Evolutionary conservation across 768 basidiomycete species (phyloP), one percentile per base, ranked within the genome.

Genomic region (Lentinula boryana): DNA sequence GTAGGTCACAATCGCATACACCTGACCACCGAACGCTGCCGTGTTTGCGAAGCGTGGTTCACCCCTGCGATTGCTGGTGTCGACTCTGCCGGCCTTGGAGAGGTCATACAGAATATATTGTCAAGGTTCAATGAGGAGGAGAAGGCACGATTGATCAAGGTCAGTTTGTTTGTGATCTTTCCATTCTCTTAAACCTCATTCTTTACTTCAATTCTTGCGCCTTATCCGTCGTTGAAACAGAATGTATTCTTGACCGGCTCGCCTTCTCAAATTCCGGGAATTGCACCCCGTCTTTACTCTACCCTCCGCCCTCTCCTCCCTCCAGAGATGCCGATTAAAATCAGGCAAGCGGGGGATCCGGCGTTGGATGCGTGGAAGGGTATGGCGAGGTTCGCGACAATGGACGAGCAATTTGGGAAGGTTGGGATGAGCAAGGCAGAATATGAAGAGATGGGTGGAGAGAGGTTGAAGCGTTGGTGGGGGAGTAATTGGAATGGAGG

Each of bases 31-130:
- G 96, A 98, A 75, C 79, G 94, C 43, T 93, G 91, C 81, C 80
- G 95, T 40, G 93, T 91, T 7, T 91, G 90, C 64, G 97, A 98
- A 74, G 84, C 93, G 1, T 94, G 89, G 79, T 97, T 96, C 75
- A 87, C 91, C 31, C 96, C 96, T 0, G 78, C 77, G n/a, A 95
- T 97, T 84, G 95, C 93, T 2, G 96, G 97, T 1, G 80, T 96
- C 16, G 97, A 98, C 71, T 92, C 88, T 12, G 96, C 97, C 0
- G 97, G 97, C 0, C 73, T 99, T 8, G 90, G 88, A n/a, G 97
- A 99, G 72, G 85, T 98, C 2, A 74, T 95, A 16, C 93, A 92
- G 67, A 90, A 85, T 68, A 82, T 98, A 50, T 79, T 99, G 56
- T 79, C 83, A 48, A 76, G 87, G 56, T 93, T 94, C 74, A 72